These are phyloP conservation scores for Penicillium digitatum DNA, from an alignment of 2,329 filamentous ascomycete genomes.

Conservation along the genomic window DNA sequence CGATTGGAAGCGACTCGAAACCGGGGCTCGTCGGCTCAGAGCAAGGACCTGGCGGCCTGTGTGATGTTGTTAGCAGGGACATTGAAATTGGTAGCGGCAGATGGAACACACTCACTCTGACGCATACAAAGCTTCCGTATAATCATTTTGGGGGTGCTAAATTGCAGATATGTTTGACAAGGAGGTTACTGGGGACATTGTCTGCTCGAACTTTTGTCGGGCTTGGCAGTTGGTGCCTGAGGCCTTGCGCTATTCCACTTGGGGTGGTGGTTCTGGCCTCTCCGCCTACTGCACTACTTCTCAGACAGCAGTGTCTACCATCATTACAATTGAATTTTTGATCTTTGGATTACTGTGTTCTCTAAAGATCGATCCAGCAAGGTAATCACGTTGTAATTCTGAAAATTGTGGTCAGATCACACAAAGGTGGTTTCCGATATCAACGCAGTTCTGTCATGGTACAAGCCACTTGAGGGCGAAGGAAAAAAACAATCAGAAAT, in stretches of 20 bases:
- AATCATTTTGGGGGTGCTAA: constrained; percentile 37
- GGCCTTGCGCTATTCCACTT: constrained; percentile 16
- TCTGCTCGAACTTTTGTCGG: constrained; percentile 37
- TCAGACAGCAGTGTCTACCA: background rate
- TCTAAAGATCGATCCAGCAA: background rate
- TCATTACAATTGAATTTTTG: background rate
- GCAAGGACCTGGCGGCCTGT: constrained; percentile 39
- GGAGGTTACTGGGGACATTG: constrained; percentile 18
- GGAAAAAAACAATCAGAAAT: constrained; percentile 1
- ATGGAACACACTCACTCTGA: constrained; percentile 34
- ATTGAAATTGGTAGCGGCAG: background rate
- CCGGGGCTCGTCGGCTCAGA: constrained; percentile 32
- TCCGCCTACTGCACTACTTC: background rate
- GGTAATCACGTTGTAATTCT: constrained; percentile 12
- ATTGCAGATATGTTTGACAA: constrained; percentile 15
- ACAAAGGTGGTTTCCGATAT: constrained; percentile 9
- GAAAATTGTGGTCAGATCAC: constrained; percentile 9
- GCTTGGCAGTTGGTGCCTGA: constrained; percentile 33
- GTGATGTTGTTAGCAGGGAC: constrained; percentile 13
- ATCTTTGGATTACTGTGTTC: background rate
- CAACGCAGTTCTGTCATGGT: constrained; percentile 17
- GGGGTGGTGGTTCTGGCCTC: constrained; percentile 8
- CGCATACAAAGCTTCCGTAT: constrained; percentile 39
- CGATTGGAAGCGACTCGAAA: constrained; percentile 34
- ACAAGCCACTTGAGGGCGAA: constrained; percentile 6